Conservation (phyloP, 208 protist species). For the Trypanosoma caninum region DNA sequence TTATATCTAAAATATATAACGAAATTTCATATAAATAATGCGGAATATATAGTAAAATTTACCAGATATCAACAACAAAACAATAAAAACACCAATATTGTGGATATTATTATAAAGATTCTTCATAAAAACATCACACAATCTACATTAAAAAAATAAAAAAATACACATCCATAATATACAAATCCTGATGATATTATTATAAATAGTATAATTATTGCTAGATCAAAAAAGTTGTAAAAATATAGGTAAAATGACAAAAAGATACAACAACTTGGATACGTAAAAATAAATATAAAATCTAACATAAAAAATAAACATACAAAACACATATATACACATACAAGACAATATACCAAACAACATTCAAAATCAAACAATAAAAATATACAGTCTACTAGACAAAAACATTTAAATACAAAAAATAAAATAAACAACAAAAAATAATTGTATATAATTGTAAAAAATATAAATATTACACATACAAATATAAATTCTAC, state of each 20-base stretch:
- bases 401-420: slow-evolving; percentile 88
- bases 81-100: slow-evolving; percentile 41
- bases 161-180: slow-evolving; percentile 65
- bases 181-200: slow-evolving; percentile 59
- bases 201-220: slow-evolving; percentile 67
- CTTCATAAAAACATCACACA: slow-evolving; percentile 74
- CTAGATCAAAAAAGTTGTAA: slow-evolving; percentile 76
- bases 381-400: slow-evolving; percentile 78
- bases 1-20: slow-evolving; percentile 90
- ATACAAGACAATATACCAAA: slow-evolving; percentile 67
- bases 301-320: slow-evolving; percentile 75
- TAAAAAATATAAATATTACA: slow-evolving; percentile 81
- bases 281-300: slow-evolving; percentile 77
- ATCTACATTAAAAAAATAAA: slow-evolving; percentile 78
- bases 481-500: slow-evolving; percentile 70
- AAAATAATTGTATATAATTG: slow-evolving; percentile 77
- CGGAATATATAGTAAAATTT: slow-evolving; percentile 69
- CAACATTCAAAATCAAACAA: slow-evolving; percentile 80
- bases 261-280: slow-evolving; percentile 72
- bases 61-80: slow-evolving; percentile 81
- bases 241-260: slow-evolving; percentile 80
- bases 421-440: slow-evolving; percentile 86
- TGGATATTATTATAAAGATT: slow-evolving; percentile 41
- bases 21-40: slow-evolving; percentile 83
- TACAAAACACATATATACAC: slow-evolving; percentile 81